These are phyloP conservation scores for Lactarius sanguifluus DNA, from an alignment of 768 basidiomycete genomes.

Conservation along the genomic window DNA sequence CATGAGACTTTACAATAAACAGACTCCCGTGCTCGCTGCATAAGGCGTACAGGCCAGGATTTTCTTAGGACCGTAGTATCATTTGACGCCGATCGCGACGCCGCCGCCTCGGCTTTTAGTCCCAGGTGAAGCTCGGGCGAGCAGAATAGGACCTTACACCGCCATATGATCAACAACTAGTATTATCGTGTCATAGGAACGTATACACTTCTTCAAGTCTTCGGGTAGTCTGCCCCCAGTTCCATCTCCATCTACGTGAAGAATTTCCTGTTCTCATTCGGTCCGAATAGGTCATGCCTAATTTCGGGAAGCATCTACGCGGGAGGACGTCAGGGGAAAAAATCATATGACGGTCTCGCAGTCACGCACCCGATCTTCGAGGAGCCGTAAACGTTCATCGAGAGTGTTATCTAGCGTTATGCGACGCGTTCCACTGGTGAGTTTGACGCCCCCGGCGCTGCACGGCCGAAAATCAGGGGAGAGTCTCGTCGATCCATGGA, in stretches of 20 bases:
- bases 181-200: constrained; percentile 8
- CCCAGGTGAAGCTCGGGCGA: background rate
- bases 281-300: constrained; percentile 82
- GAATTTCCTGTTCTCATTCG: constrained; percentile 91
- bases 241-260: constrained; percentile 49
- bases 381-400: constrained; percentile 82
- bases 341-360: background rate
- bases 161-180: background rate
- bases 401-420: constrained; percentile 95
- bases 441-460: constrained; percentile 84
- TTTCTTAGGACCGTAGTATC: background rate
- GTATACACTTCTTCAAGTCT: constrained; percentile 10
- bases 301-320: constrained; percentile 94
- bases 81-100: background rate
- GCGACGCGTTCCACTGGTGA: constrained; percentile 66
- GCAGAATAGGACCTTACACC: background rate
- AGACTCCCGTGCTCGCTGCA: too few species aligned
- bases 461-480: constrained; percentile 1
- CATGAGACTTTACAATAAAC: too few species aligned
- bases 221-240: background rate
- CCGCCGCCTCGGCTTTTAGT: background rate
- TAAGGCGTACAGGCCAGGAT: too few species aligned
- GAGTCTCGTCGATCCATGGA: background rate
- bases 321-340: background rate
- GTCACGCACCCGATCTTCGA: constrained; percentile 80